phyloP scores from a whole-genome alignment of 2,329 filamentous ascomycete species.

The Trichoderma endophyticum region DNA sequence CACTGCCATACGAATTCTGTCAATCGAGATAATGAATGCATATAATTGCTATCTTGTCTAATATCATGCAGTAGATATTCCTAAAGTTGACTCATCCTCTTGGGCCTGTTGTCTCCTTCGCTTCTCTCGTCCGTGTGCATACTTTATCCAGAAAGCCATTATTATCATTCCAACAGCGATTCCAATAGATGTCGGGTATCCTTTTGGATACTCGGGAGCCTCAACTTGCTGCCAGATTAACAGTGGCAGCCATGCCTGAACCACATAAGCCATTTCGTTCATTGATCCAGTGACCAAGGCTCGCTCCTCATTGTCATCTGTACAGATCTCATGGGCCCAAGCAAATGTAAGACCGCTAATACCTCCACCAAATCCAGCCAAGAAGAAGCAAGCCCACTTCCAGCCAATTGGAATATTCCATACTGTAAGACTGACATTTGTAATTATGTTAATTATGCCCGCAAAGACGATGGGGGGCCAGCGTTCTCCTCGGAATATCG shows the following conservation, averaged over 20 bases:
- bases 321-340: conserved; percentile 51
- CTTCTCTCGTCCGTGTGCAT: conserved; percentile 44
- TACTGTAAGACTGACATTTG: conserved; percentile 38
- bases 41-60: not conserved
- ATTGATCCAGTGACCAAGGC: conserved; percentile 63
- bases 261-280: conserved; percentile 67
- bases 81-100: not conserved
- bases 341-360: conserved; percentile 46
- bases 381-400: conserved; percentile 63
- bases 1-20: not conserved
- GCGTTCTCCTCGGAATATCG: conserved; percentile 53
- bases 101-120: not conserved
- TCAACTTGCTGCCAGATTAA: conserved; percentile 64
- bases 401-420: conserved; percentile 49
- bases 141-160: conserved; percentile 46
- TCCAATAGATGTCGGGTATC: conserved; percentile 54
- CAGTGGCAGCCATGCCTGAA: conserved; percentile 67
- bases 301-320: conserved; percentile 58
- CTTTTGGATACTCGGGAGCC: conserved; percentile 58
- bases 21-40: no score
- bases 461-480: conserved; percentile 64
- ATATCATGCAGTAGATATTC: not conserved
- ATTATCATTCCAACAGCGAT: conserved; percentile 49
- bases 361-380: conserved; percentile 50
- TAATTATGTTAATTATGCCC: conserved; percentile 41